Evolutionary conservation across 2,329 filamentous ascomycete genomes (phyloP), one percentile per base, ranked within the genome.

Genomic region (Pseudogymnoascus sp.): DNA sequence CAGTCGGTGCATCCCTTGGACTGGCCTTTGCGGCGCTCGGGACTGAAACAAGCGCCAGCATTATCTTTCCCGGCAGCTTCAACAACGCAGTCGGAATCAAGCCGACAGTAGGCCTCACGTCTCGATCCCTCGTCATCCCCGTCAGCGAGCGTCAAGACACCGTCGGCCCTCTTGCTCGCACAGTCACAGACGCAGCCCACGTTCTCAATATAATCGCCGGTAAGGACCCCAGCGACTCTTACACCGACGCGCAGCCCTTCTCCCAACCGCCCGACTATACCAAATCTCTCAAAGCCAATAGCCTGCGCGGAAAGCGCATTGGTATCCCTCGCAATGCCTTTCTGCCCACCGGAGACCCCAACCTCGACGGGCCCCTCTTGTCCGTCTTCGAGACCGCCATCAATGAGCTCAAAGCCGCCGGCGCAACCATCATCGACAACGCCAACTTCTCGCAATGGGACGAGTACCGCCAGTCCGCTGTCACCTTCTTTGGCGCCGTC

Each of bases 31-130:
- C 81, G 6, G 69, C 81, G 4, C 70, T 90, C 2, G 86, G 86
- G 5, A 83, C 85, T 0, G 87, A 87, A 71, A 89, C 87, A 0
- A 78, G 79, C 64, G 87, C 86, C 3, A 86, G 82, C 14, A 88
- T 90, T 60, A 70, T 88, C 3, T 78, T 77, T 9, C 86, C 87
- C 0, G 69, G 74, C 0, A 67, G 72, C 33, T 52, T 65, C 8
- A 88, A 83, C 74, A 87, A 86, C 62, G 71, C 88, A 1, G 86
- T 88, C 0, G 86, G 84, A 1, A 84, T 90, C 71, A 86, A 85
- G 70, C 84, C 86, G 1, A 86, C 84, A 0, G 83, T 88, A 0
- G 86, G 86, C 0, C 75, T 88, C 2, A 87, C 82, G 0, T 85
- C 83, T 1, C 75, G 83, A 8, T 75, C 81, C 64, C 76, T 87